These are phyloP conservation scores for Viola pubescens DNA, from an alignment of 441 rosid genomes.

Conservation along the genomic window DNA sequence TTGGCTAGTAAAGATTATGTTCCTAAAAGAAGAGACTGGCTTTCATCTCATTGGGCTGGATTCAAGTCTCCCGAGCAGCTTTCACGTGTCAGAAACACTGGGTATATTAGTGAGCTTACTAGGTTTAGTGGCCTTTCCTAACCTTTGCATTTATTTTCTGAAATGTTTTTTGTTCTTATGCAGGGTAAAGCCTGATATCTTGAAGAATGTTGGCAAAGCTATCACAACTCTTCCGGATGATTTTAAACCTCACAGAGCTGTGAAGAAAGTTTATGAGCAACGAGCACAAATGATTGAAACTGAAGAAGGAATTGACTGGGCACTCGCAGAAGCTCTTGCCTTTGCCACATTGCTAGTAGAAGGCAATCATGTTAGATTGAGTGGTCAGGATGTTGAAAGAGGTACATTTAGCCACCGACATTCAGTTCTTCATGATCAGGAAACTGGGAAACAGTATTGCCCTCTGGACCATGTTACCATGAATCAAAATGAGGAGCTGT, in stretches of 20 bases:
- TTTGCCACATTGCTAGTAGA: constrained; percentile 83
- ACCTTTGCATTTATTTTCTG: constrained; percentile 1
- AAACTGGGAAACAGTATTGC: constrained; percentile 79
- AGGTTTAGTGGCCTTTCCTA: constrained; percentile 3
- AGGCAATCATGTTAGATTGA: constrained; percentile 96
- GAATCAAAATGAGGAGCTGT: constrained; percentile 92
- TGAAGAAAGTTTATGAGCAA: constrained; percentile 77
- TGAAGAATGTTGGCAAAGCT: constrained; percentile 89
- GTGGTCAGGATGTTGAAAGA: constrained; percentile 98
- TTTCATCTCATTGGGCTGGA: constrained; percentile 92
- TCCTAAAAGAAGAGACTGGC: constrained; percentile 87
- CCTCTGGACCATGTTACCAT: constrained; percentile 81
- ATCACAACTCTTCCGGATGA: constrained; percentile 67
- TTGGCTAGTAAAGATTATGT: constrained; percentile 79
- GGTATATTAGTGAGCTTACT: constrained; percentile 34
- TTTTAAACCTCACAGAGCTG: constrained; percentile 83
- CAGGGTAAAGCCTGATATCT: constrained; percentile 95
- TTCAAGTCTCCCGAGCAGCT: constrained; percentile 96
- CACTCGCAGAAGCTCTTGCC: constrained; percentile 89
- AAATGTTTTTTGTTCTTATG: constrained; percentile 20
- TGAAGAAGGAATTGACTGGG: constrained; percentile 97
- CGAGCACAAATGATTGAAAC: constrained; percentile 89
- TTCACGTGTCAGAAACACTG: constrained; percentile 90
- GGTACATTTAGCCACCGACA: constrained; percentile 98
- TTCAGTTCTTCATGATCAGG: constrained; percentile 88